Evolutionary conservation across 2,329 filamentous ascomycete species (phyloP), one percentile per base, ranked within the genome.

Genomic region (Thelonectria discophora): DNA sequence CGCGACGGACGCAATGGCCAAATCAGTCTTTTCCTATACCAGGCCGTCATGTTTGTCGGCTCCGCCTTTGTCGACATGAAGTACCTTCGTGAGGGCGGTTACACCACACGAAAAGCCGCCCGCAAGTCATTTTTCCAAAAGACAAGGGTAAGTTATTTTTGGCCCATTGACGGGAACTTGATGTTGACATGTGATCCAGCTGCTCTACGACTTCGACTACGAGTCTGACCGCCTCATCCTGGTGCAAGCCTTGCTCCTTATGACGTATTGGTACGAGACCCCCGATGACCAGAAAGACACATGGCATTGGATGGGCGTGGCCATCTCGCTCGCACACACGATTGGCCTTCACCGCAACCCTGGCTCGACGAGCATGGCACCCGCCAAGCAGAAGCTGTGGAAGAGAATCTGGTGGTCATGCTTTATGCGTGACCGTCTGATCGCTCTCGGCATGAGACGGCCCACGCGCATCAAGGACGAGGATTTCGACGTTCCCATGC

Each of bases 291-390:
- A 97, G 74, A 97, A 97, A 77, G 94, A 97, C 75, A 97, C 94
- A 47, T 97, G 94, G 92, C 94, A 97, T 75, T 97, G 94, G 94
- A 97, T 97, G 92, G 94, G 94, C 17, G 92, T 97, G 39, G 94
- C 94, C 43, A 92, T 97, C 62, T 97, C 94, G 12, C 82, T 97
- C 48, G 94, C 93, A 54, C 93, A 97, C 76, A 97, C 94, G 12
- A 97, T 97, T 66, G 94, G 94, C 6, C 84, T 97, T 17, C 93
- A 98, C 77, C 90, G 94, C 65, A 92, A 97, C 71, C 93, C 93
- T 2, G 81, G 79, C 18, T 90, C 89, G 59, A 93, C 91, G 9
- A 89, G 86, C 69, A 92, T 97, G 86, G 85, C 90, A 40, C 77
- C 80, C 3, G 84, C 86, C 55, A 90, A 91, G 72, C 91, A 93